Evolutionary conservation across 2,329 filamentous ascomycete genomes (phyloP).

Genomic region (Claviceps sp.): DNA sequence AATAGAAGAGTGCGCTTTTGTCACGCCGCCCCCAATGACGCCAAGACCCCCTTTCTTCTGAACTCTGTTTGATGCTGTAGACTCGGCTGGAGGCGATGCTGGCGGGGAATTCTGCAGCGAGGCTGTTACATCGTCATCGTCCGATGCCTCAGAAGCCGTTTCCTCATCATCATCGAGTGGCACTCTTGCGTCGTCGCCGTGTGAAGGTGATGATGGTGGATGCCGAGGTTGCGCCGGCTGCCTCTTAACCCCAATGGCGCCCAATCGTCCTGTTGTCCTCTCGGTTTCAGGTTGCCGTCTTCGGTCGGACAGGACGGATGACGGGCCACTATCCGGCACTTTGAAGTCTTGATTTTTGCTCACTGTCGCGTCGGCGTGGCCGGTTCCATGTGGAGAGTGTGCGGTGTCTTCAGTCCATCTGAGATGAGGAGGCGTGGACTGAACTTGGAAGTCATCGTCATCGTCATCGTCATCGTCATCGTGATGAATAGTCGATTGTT

Average conservation of each 20-base stretch:
- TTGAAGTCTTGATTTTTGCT: constrained; percentile 18
- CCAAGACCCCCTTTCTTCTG: constrained; percentile 23
- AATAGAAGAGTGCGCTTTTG: constrained; percentile 9
- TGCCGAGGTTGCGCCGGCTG: constrained; percentile 13
- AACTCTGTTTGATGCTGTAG: not conserved
- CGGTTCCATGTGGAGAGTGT: constrained; percentile 5
- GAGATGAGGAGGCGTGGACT: constrained; percentile 31
- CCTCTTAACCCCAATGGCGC: constrained; percentile 22
- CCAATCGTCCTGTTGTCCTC: constrained; percentile 16
- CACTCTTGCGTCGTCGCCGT: constrained; percentile 1
- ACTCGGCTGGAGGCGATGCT: constrained; percentile 12
- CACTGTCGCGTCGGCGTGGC: constrained; percentile 18
- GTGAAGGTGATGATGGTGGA: constrained; percentile 8
- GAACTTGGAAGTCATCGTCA: constrained; percentile 33
- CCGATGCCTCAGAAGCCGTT: constrained; percentile 30
- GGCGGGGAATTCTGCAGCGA: constrained; percentile 11
- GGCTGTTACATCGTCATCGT: constrained; percentile 17
- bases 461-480: constrained; percentile 30
- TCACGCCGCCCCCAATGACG: constrained; percentile 25
- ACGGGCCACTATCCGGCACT: constrained; percentile 9
- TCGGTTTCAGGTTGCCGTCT: constrained; percentile 9
- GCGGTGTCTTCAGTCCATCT: constrained; percentile 13
- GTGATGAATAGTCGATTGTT: constrained; percentile 11
- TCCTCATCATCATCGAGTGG: constrained; percentile 19
- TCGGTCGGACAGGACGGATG: constrained; percentile 6